Base-by-base conservation (phyloP, 2,329 filamentous ascomycete species). In the Fusarium citri region DNA sequence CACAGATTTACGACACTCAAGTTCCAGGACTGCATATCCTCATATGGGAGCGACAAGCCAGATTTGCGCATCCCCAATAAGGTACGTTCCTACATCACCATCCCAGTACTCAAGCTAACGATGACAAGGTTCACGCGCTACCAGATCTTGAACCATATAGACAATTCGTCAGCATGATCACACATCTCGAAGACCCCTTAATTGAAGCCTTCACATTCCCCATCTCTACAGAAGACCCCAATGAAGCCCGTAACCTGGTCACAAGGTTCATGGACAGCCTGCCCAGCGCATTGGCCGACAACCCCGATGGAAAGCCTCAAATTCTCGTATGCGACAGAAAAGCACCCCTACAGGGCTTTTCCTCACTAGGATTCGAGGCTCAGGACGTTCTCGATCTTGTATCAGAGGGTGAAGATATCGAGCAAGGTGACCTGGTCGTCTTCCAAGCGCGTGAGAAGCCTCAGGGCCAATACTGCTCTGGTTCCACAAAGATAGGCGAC, bases 11-110 rank as follows among this genome's bases (percentile, higher is more conserved):
- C 76, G 0, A 78, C 71, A 0, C 62, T 82, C 8, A 81, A 77
- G 1, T 82, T 80, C 60, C 78, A 78, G 1, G 78, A 82, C 3
- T 78, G 91, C 20, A 98, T 99, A 90, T 82, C 86, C 2, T 83
- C 81, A 5, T 97, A 94, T 75, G 96, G 96, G 14, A 92, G 89
- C 7, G 96, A 99, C 80, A 99, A 99, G 79, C 96, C 96, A 6
- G 96, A 99, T 76, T 82, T 95, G 12, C 89, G 96, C 20, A 91
- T 94, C 40, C 87, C 88, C 2, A 90, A 89, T 26, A 81, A 87
- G 75, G 90, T 92, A 78, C 55, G 83, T 77, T 8, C 4, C 5
- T 8, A 15, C 23, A 8, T 7, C 43, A 2, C 1, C 0, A n/a
- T 11, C 1, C 0, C 6, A 1, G 16, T 26, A 7, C 6, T 12